Base-by-base conservation (phyloP, 306 rosid species). In the Prinsepia uniflora region DNA sequence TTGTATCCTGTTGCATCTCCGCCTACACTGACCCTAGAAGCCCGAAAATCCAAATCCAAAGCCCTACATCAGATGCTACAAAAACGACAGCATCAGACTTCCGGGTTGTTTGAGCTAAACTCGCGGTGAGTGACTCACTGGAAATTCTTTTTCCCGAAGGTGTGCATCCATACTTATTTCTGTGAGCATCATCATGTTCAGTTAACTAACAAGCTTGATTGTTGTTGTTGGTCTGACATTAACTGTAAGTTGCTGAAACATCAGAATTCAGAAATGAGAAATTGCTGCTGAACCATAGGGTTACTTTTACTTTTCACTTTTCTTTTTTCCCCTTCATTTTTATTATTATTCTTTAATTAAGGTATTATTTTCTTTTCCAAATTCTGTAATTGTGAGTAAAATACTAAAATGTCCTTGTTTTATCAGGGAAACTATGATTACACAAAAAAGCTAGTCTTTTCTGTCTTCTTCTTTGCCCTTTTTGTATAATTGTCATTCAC, bases 51-150 rank as follows among this genome's bases (percentile, higher is more conserved):
- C 72, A 67, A 36, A 46, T 49, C 59, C 72, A 30, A 30, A 30
- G 36, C 41, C 70, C 67, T 75, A 72, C 75, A 60, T 41, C 67
- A n/a, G 68, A 57, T 69, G 55, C 68, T 76, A 22, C 76, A 9
- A 49, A 39, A 47, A 48, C 71, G 46, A 19, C 68, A 10, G 20
- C 41, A 57, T 70, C 67, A 12, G 63, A 57, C 34, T 57, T 43
- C 9, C 18, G 52, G 39, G 10, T 58, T 4, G 10, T 58, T 4
- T 30, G 17, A 58, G 55, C 59, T 71, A 43, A 59, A 17, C 15
- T 8, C 1, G 54, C 45, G 44, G 65, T 2, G 20, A 14, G 17
- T 60, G 18, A 9, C 1, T 24, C 19, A 4, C 34, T 14, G 14
- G 70, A 19, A 30, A 14, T 74, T 65, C 60, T 56, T 65, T 49